These are phyloP conservation scores for Xylaria sp. DNA, from an alignment of 2,329 filamentous ascomycete species.

Conservation along the genomic window DNA sequence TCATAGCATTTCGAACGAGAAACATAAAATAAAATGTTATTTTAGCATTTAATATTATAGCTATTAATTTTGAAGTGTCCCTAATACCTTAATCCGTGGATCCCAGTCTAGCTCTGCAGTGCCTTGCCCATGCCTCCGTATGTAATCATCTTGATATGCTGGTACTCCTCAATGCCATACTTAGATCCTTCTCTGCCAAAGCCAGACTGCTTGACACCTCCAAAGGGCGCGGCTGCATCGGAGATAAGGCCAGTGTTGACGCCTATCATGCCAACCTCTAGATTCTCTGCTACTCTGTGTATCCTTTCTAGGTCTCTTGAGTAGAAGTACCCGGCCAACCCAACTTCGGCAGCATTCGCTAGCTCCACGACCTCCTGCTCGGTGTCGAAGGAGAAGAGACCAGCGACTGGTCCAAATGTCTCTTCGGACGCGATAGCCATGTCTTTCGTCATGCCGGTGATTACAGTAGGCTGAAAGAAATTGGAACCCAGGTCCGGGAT, in stretches of 20 bases:
- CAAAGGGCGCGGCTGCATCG: constrained; percentile 72
- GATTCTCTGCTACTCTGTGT: constrained; percentile 71
- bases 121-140: constrained; percentile 66
- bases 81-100: neutral
- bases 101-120: constrained; percentile 56
- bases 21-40: neutral
- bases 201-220: constrained; percentile 84
- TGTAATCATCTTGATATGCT: constrained; percentile 74
- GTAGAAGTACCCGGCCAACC: constrained; percentile 95
- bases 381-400: constrained; percentile 86
- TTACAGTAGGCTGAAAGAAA: constrained; percentile 91
- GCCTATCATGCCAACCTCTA: constrained; percentile 90
- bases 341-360: constrained; percentile 86
- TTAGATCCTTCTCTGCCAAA: constrained; percentile 83
- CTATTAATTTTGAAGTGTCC: neutral
- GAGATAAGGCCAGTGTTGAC: constrained; percentile 79
- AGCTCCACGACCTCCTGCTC: constrained; percentile 88
- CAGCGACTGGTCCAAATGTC: constrained; percentile 95
- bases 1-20: neutral
- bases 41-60: constrained; percentile 51
- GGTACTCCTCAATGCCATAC: constrained; percentile 82
- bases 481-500: constrained; percentile 80
- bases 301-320: constrained; percentile 71
- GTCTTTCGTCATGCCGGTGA: constrained; percentile 84
- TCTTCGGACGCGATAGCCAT: constrained; percentile 91